Conservation (phyloP, 75 land plant genomes). For the Azolla pinnata region DNA sequence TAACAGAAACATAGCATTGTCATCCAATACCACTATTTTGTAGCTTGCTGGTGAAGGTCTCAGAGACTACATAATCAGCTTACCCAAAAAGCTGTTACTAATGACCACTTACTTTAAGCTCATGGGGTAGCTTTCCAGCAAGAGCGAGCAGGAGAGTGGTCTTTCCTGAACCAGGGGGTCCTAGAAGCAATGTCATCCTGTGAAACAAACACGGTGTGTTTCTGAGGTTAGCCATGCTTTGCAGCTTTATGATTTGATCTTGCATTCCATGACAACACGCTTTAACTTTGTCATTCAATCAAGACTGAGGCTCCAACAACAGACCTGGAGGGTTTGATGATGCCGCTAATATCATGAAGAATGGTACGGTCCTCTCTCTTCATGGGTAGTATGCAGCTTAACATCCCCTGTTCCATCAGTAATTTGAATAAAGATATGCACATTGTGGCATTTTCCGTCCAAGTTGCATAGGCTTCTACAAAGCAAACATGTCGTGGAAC, state of each 20-base stretch:
- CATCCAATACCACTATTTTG: too few species aligned
- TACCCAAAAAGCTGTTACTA: too few species aligned
- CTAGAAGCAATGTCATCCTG: constrained; percentile 2
- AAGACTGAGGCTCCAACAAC: background rate
- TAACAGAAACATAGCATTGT: constrained; percentile 1
- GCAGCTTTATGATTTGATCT: too few species aligned
- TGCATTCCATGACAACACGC: too few species aligned
- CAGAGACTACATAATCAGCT: too few species aligned
- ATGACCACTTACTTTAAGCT: background rate
- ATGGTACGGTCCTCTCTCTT: constrained; percentile 23
- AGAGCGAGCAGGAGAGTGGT: constrained; percentile 6
- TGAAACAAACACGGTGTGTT: too few species aligned
- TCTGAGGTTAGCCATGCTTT: too few species aligned
- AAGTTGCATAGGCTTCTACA: background rate
- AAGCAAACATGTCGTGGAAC: too few species aligned
- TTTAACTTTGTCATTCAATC: too few species aligned
- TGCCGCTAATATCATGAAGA: constrained; percentile 20
- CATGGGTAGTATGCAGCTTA: background rate
- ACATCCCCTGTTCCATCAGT: background rate
- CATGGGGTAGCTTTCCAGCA: constrained; percentile 2
- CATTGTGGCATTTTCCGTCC: background rate
- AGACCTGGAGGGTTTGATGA: constrained; percentile 36
- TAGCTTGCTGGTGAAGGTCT: too few species aligned
- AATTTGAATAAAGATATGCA: background rate
- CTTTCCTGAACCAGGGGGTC: background rate